A percentile compares a stretch with the other conserved stretches of the same genome.
Evolutionary conservation across 257 asterid genomes (phyloP).

Genomic region (Penstemon newberryi): DNA sequence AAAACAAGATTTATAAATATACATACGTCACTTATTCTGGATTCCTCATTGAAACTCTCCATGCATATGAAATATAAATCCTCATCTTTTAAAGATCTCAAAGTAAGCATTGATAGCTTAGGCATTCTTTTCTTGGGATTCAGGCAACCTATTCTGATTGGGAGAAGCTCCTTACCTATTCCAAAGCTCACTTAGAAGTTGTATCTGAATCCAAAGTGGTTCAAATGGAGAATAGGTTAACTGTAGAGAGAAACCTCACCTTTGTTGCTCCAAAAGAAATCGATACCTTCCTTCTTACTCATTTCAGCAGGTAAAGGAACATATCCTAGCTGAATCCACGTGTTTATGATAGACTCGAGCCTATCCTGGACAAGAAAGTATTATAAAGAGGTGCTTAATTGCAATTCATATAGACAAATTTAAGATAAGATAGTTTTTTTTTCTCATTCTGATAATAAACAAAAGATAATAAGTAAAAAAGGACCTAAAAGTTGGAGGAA

Average conservation of each 20-base stretch:
- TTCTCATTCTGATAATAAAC: constrained; percentile 9
- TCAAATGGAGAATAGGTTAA: constrained; percentile 15
- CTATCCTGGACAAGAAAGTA: constrained; percentile 65
- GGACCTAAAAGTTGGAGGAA: too few species aligned
- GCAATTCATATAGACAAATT: neutral
- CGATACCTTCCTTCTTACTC: constrained; percentile 70
- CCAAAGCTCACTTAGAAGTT: constrained; percentile 33
- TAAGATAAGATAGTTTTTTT: neutral
- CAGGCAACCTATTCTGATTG: constrained; percentile 81
- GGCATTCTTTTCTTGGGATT: constrained; percentile 53
- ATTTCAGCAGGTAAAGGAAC: constrained; percentile 95
- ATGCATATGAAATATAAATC: constrained; percentile 69
- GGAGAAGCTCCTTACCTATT: constrained; percentile 61
- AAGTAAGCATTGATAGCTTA: constrained; percentile 52
- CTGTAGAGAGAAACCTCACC: constrained; percentile 41
- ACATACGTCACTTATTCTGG: constrained; percentile 49
- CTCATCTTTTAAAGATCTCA: constrained; percentile 49
- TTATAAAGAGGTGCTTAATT: constrained; percentile 6
- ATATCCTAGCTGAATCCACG: constrained; percentile 57
- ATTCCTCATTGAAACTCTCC: constrained; percentile 52
- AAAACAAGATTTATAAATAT: neutral
- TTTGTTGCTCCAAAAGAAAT: constrained; percentile 48
- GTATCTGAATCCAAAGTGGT: constrained; percentile 21
- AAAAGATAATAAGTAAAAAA: neutral
- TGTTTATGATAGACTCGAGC: constrained; percentile 69